Evolutionary conservation across 2,329 filamentous ascomycete genomes (phyloP).

Genomic region (Pseudogymnoascus sp.): DNA sequence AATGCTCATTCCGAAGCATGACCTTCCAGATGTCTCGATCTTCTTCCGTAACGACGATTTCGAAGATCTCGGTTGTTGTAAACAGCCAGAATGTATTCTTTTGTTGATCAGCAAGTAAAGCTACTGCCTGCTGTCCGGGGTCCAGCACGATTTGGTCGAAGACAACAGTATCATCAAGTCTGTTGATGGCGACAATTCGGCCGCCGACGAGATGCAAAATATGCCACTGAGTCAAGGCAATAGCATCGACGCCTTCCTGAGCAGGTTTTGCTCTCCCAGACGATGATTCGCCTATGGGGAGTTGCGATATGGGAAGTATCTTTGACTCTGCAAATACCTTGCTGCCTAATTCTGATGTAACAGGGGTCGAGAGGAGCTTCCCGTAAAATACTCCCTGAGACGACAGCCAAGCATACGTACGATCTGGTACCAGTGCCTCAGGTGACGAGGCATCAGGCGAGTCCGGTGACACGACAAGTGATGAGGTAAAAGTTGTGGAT

Average conservation of each 20-base stretch:
- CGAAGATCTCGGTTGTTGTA: conserved; percentile 82
- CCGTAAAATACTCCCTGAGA: conserved; percentile 82
- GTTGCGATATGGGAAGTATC: conserved; percentile 63
- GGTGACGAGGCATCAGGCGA: conserved; percentile 44
- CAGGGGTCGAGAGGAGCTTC: conserved; percentile 55
- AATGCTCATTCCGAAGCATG: conserved; percentile 77
- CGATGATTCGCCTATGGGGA: conserved; percentile 58
- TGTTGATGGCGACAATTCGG: conserved; percentile 74
- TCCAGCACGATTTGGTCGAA: conserved; percentile 84
- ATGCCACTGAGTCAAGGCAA: conserved; percentile 89
- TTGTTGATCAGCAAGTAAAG: conserved; percentile 77
- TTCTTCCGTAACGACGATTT: conserved; percentile 84
- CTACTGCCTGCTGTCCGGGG: conserved; percentile 68
- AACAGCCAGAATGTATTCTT: conserved; percentile 98
- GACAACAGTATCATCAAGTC: conserved; percentile 74
- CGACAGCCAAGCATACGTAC: conserved; percentile 83
- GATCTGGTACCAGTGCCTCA: conserved; percentile 53
- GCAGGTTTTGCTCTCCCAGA: conserved; percentile 55
- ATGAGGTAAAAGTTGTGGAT: conserved; percentile 50
- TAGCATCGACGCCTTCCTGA: conserved; percentile 66
- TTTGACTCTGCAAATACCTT: conserved; percentile 73
- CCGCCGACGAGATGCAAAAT: conserved; percentile 75
- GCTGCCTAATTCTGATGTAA: conserved; percentile 56
- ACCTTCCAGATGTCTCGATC: conserved; percentile 92
- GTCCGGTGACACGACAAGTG: conserved; percentile 70